phyloP scores from a whole-genome alignment of 1,284 basidiomycete species.

The Cryptococcus sp. region DNA sequence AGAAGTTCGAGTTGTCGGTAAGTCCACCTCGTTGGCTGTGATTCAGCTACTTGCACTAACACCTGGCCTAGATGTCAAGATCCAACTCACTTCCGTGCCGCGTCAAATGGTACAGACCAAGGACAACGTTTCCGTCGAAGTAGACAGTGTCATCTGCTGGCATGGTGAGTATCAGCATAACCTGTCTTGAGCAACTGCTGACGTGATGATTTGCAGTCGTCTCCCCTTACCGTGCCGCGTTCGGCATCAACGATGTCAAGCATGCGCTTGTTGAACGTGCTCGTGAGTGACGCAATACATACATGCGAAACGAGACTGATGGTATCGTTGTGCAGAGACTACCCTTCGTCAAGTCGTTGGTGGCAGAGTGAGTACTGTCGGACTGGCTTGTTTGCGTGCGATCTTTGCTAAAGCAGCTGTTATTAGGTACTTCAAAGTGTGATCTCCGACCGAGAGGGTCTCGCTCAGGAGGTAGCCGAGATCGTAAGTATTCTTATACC shows the following conservation, averaged over 20 bases:
- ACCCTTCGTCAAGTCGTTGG: conserved; percentile 94
- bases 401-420: neutral
- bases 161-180: conserved; percentile 51
- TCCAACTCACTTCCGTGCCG: conserved; percentile 84
- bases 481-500: conserved; percentile 62
- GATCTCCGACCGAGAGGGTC: conserved; percentile 82
- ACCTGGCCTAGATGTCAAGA: conserved; percentile 91
- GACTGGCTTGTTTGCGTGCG: too few relatives aligned
- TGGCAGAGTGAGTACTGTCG: conserved; percentile 64
- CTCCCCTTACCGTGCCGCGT: conserved; percentile 84
- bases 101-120: conserved; percentile 68
- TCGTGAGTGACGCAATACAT: conserved; percentile 48
- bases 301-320: neutral
- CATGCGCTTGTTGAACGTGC: conserved; percentile 88
- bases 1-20: conserved; percentile 64
- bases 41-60: conserved; percentile 70
- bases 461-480: conserved; percentile 93
- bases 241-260: conserved; percentile 85
- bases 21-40: conserved; percentile 11
- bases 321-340: conserved; percentile 59
- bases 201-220: conserved; percentile 29
- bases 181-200: neutral
- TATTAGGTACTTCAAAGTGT: conserved; percentile 54
- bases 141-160: conserved; percentile 47
- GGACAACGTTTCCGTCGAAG: conserved; percentile 67